Evolutionary conservation across 495 filamentous ascomycete genomes (phyloP), one percentile per base, ranked within the genome.

Genomic region (Lindgomyces ingoldianus): DNA sequence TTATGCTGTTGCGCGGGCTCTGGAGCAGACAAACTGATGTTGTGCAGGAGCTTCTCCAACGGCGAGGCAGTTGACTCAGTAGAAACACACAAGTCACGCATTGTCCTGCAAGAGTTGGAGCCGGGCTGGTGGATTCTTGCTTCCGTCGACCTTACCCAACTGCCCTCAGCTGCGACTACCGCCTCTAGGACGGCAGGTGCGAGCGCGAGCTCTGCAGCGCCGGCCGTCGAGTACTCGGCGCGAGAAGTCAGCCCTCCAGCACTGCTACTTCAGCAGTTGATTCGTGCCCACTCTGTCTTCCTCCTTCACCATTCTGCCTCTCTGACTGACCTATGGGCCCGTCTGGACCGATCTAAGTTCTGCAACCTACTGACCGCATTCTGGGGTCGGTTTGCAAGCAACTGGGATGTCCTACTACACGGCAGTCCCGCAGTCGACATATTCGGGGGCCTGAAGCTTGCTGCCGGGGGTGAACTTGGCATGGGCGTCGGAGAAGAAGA

Each of bases 61-160:
- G 89, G 85, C 30, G 79, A 87, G 62, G 73, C 90, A 16, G 80
- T 98, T 16, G 90, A 95, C 65, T 87, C 86, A 26, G 85, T 98
- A 65, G 95, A 98, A 72, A 99, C 94, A 0, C 89, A 96, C 67
- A 92, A 89, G 77, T 85, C 86, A 4, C 81, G 93, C 18, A 88
- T 96, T 22, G 81, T 98, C 42, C 77, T 96, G 14, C 83, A 91
- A 67, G 91, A 98, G 74, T 76, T 98, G 55, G 89, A 91, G 73
- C 81, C 88, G 62, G 87, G 90, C 48, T 99, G 94, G 94, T 99
- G 94, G 94, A 85, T 96, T 66, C 77, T 97, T 48, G 92, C 92
- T 88, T 90, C 87, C 54, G 79, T 95, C 67, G 86, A 90, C 73
- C 78, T 92, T 22, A 95, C 89, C 39, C 85, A 83, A 29, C 73